Evolutionary conservation across 2,329 filamentous ascomycete genomes (phyloP).

Genomic region (Chrysoporthe austroafricana): DNA sequence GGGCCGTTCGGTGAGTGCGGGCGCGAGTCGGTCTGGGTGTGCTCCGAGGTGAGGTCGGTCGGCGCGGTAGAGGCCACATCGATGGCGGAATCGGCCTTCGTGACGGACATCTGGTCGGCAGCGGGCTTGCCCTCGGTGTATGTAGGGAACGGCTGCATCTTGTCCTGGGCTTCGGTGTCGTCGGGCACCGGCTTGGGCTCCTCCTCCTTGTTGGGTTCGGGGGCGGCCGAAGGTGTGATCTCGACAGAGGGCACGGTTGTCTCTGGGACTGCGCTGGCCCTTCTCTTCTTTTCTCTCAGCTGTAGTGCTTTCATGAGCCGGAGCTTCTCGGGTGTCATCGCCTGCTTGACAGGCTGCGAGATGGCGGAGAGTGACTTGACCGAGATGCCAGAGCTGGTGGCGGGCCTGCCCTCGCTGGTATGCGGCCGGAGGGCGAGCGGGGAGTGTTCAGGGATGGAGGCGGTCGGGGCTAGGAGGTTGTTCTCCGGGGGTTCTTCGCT

Average conservation of each 20-base stretch:
- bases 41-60: conserved; percentile 51
- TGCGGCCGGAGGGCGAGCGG: conserved; percentile 36
- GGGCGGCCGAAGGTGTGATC: conserved; percentile 20
- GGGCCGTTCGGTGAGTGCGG: conserved; percentile 58
- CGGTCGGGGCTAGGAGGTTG: conserved; percentile 42
- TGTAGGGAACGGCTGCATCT: not conserved
- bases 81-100: conserved; percentile 59
- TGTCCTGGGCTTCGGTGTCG: conserved; percentile 23
- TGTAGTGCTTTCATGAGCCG: conserved; percentile 94
- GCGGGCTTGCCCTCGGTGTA: conserved; percentile 34
- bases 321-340: conserved; percentile 85
- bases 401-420: conserved; percentile 42
- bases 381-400: conserved; percentile 51
- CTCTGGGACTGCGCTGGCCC: conserved; percentile 41
- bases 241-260: conserved; percentile 35
- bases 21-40: conserved; percentile 59
- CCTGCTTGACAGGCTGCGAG: conserved; percentile 43
- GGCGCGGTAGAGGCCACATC: conserved; percentile 53
- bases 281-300: conserved; percentile 78
- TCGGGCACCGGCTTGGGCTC: conserved; percentile 39
- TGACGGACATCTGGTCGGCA: conserved; percentile 42
- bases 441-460: conserved; percentile 41
- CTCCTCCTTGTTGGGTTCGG: conserved; percentile 24
- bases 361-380: conserved; percentile 43
- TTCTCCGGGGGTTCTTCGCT: conserved; percentile 43